Conservation (phyloP, 2,329 filamentous ascomycete genomes). For the Epichloe amarillans region DNA sequence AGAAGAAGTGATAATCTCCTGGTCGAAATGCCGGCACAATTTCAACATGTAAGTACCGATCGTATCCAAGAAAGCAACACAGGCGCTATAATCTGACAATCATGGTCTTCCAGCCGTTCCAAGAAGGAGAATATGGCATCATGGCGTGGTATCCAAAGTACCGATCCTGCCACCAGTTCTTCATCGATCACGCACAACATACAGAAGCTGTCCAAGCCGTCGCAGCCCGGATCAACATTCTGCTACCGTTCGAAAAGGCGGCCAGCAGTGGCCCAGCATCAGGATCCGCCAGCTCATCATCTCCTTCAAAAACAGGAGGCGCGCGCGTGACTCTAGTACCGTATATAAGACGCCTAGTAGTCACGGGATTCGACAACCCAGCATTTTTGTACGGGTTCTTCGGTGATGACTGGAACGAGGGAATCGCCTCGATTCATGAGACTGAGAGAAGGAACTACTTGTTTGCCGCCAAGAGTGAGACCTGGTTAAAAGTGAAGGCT, state of each 20-base stretch:
- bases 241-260: slow-evolving; percentile 67
- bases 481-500: slow-evolving; percentile 78
- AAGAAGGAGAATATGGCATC: slow-evolving; percentile 53
- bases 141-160: slow-evolving; percentile 90
- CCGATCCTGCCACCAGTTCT: slow-evolving; percentile 80
- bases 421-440: slow-evolving; percentile 73
- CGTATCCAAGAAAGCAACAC: neutral
- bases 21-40: slow-evolving; percentile 9
- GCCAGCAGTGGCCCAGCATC: slow-evolving; percentile 15
- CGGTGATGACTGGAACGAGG: slow-evolving; percentile 77
- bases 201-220: slow-evolving; percentile 72
- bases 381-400: slow-evolving; percentile 91
- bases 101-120: slow-evolving; percentile 22
- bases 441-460: slow-evolving; percentile 87
- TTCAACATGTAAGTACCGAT: slow-evolving; percentile 10
- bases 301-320: slow-evolving; percentile 3
- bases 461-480: slow-evolving; percentile 85
- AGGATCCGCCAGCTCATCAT: neutral
- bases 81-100: neutral
- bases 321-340: slow-evolving; percentile 45
- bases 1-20: neutral
- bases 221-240: slow-evolving; percentile 84
- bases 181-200: slow-evolving; percentile 82
- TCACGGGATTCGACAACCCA: slow-evolving; percentile 79
- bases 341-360: slow-evolving; percentile 79